Percentiles rank a stretch among this genome's conserved stretches.
phyloP scores from a whole-genome alignment of 2,329 filamentous ascomycete species.

The Aspergillus latus region DNA sequence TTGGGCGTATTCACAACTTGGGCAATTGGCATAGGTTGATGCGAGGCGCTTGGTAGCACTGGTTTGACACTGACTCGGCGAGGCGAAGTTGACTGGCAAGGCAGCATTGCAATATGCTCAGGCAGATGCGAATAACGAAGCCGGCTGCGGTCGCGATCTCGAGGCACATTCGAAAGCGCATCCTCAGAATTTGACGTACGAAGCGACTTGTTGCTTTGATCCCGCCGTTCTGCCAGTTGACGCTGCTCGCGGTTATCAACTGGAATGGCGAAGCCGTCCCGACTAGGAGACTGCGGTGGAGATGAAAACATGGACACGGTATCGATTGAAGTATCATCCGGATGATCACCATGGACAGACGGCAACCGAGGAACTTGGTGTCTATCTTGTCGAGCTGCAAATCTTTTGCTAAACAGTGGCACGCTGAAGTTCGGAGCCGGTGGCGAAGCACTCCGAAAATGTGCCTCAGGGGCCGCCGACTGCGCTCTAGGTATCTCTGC shows the following conservation, averaged over 20 bases:
- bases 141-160: conserved; percentile 6
- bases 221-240: conserved; percentile 14
- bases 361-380: conserved; percentile 21
- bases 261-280: conserved; percentile 23
- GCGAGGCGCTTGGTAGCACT: not conserved
- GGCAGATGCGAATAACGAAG: conserved; percentile 22
- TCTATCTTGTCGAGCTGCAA: conserved; percentile 22
- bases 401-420: conserved; percentile 42
- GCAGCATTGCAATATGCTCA: conserved; percentile 1
- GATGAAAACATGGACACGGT: conserved; percentile 29
- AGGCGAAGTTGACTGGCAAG: not conserved
- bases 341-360: conserved; percentile 17
- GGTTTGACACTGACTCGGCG: not conserved
- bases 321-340: conserved; percentile 16
- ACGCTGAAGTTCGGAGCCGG: conserved; percentile 45
- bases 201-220: conserved; percentile 22
- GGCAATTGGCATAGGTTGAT: not conserved
- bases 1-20: not conserved
- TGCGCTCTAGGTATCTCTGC: conserved; percentile 22
- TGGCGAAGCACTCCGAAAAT: conserved; percentile 33
- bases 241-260: conserved; percentile 24
- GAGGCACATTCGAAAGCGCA: conserved; percentile 23
- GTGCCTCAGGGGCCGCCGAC: conserved; percentile 27
- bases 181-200: conserved; percentile 34
- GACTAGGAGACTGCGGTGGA: conserved; percentile 35